phyloP scores from a whole-genome alignment of 352 stramenopile species.

The Globisporangium parvum region DNA sequence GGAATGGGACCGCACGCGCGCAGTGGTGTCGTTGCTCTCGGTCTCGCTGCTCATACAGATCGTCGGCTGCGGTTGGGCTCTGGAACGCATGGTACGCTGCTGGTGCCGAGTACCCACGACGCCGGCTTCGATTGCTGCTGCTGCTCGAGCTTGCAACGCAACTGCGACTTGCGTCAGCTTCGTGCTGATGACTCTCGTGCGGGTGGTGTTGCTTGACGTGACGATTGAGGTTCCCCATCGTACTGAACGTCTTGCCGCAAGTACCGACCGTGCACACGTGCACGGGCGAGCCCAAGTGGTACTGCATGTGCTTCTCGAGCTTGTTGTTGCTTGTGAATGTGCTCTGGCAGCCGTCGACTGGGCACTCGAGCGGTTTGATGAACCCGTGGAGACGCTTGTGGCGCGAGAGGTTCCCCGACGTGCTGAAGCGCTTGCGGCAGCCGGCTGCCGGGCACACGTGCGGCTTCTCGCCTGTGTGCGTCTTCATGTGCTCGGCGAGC shows the following conservation, averaged over 20 bases:
- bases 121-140: neutral
- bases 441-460: slow-evolving; percentile 31
- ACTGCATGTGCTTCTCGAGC: slow-evolving; percentile 45
- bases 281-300: slow-evolving; percentile 32
- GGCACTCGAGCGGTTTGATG: slow-evolving; percentile 32
- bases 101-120: neutral
- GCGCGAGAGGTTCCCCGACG: slow-evolving; percentile 46
- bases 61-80: slow-evolving; percentile 8
- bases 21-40: neutral
- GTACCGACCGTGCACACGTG: slow-evolving; percentile 35
- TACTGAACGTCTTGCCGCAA: slow-evolving; percentile 58
- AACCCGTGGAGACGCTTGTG: slow-evolving; percentile 46
- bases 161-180: neutral
- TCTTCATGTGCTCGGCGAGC: slow-evolving; percentile 47
- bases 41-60: neutral
- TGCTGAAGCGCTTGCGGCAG: slow-evolving; percentile 49
- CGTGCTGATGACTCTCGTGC: neutral
- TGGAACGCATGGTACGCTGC: slow-evolving; percentile 2
- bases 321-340: slow-evolving; percentile 38
- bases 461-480: slow-evolving; percentile 44
- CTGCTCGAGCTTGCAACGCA: neutral
- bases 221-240: slow-evolving; percentile 47
- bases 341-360: slow-evolving; percentile 30
- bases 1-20: neutral
- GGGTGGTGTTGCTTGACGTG: slow-evolving; percentile 39